Conservation (phyloP, 768 basidiomycete genomes). For the Tulasnella sp. region DNA sequence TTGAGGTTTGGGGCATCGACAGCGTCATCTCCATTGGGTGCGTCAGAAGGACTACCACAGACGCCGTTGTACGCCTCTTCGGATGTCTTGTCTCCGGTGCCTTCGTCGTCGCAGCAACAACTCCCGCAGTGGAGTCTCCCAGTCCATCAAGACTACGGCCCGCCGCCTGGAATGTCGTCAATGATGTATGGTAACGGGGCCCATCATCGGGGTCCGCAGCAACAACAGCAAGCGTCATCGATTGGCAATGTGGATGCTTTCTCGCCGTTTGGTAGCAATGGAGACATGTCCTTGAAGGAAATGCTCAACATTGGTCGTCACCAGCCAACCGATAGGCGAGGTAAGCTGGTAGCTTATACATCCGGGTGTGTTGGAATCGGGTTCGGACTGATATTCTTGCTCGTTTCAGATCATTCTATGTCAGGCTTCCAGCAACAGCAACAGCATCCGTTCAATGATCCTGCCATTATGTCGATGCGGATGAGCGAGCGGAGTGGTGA, state of each 20-base stretch:
- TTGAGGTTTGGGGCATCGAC: conserved; percentile 11
- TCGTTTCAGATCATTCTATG: neutral
- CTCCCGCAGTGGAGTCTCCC: conserved; percentile 13
- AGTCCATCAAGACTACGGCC: conserved; percentile 11
- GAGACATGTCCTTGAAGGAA: conserved; percentile 11
- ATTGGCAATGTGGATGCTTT: neutral
- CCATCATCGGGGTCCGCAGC: neutral
- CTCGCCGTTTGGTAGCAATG: conserved; percentile 6
- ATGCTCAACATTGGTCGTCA: conserved; percentile 17
- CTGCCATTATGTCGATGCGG: conserved; percentile 24
- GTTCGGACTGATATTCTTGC: too few species aligned
- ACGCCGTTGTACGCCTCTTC: conserved; percentile 10
- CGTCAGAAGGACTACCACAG: conserved; percentile 7
- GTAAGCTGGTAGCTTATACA: conserved; percentile 2
- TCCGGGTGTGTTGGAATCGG: too few species aligned
- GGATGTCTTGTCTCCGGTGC: conserved; percentile 4
- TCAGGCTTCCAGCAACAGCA: conserved; percentile 12
- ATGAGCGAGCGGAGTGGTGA: neutral
- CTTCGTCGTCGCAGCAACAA: conserved; percentile 9
- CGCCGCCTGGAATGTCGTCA: conserved; percentile 2
- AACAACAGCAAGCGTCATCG: neutral
- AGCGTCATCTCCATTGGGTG: conserved; percentile 11
- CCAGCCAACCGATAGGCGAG: neutral
- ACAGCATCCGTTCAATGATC: conserved; percentile 19
- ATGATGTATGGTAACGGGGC: neutral